A percentile compares a stretch with the other conserved stretches of the same genome.
These are phyloP conservation scores for Pythium grandisporangium DNA, from an alignment of 352 stramenopile species.

Conservation along the genomic window DNA sequence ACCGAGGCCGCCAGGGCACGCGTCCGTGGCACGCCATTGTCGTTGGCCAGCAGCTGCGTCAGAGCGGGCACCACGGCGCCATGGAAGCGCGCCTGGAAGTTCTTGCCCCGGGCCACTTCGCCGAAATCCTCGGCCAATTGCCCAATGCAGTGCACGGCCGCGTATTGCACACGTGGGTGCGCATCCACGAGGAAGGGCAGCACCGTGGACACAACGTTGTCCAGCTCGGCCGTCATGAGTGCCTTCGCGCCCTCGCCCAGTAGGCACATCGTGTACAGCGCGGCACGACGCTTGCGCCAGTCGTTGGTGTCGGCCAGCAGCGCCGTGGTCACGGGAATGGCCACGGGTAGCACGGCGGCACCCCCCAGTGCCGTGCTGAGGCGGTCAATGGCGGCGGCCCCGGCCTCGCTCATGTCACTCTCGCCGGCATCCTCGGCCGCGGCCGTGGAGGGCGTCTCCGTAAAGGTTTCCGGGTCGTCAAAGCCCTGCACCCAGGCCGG, in stretches of 20 bases:
- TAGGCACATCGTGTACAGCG: constrained; percentile 69
- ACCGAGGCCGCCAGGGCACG: constrained; percentile 69
- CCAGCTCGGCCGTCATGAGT: constrained; percentile 71
- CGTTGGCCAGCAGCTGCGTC: constrained; percentile 50
- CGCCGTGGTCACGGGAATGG: constrained; percentile 62
- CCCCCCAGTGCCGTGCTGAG: constrained; percentile 64
- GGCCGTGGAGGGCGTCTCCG: constrained; percentile 40
- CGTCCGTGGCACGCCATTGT: constrained; percentile 64
- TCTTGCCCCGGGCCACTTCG: constrained; percentile 78
- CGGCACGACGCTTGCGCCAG: constrained; percentile 71
- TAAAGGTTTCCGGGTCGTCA: constrained; percentile 74
- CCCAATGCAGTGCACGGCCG: constrained; percentile 72
- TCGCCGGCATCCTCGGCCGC: no score
- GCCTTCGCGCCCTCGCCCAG: constrained; percentile 69
- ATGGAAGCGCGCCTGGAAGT: constrained; percentile 83
- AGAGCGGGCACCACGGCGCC: constrained; percentile 48
- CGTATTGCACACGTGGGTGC: constrained; percentile 76
- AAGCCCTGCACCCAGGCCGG: constrained; percentile 60
- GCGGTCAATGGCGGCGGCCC: constrained; percentile 68
- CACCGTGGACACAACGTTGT: constrained; percentile 65
- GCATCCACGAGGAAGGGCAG: constrained; percentile 58
- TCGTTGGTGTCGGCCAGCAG: constrained; percentile 48
- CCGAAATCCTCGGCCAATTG: constrained; percentile 80
- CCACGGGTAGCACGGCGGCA: constrained; percentile 60
- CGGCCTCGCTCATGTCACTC: constrained; percentile 63